Evolutionary conservation across 371 early-diverging fungal species (phyloP), one percentile per base, ranked within the genome.

Genomic region (Apophysomyces variabilis): DNA sequence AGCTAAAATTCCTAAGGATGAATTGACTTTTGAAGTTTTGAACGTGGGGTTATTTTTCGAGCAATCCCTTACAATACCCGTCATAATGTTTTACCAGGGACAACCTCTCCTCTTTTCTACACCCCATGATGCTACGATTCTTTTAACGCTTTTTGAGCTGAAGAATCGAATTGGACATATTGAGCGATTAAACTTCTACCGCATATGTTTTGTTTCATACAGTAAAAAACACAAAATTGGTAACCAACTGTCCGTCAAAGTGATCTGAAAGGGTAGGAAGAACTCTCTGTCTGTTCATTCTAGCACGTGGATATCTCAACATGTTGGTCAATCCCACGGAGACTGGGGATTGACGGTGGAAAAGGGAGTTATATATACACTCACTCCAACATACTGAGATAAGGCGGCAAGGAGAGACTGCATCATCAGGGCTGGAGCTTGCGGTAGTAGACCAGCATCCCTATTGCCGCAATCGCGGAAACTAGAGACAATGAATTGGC

Each of bases 241-340:
- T 26, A 3, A 26, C 0, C 1, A 3, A 1, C 32, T 26, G 32
- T 26, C 32, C 32, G 32, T 26, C 32, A 26, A 26, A 26, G 3
- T 3, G 3, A 26, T 26, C 32, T 26, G 21, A 50, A 7, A 50
- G 54, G 8, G 54, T 21, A 21, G 9, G 21, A 26, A 50, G n/a
- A 26, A 26, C 32, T 26, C 3, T 26, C 32, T 26, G 32, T 16
- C 0, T 7, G 21, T 21, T n/a, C 7, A 21, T 21, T 21, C 54
- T 26, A 50, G 54, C 54, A 50, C 54, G 54, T 50, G 54, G 54
- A 50, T 11, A 9, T 50, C 11, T 50, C 16, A 50, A 50, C 54
- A 50, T 26, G 54, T 50, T 50, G 54, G 9, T 50, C 54, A n/a
- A 50, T 50, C 54, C 54, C 21, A 50, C 54, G 54, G 54, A 50